Base-by-base conservation (phyloP, 208 protist species). In the Crithidia brevicula region DNA sequence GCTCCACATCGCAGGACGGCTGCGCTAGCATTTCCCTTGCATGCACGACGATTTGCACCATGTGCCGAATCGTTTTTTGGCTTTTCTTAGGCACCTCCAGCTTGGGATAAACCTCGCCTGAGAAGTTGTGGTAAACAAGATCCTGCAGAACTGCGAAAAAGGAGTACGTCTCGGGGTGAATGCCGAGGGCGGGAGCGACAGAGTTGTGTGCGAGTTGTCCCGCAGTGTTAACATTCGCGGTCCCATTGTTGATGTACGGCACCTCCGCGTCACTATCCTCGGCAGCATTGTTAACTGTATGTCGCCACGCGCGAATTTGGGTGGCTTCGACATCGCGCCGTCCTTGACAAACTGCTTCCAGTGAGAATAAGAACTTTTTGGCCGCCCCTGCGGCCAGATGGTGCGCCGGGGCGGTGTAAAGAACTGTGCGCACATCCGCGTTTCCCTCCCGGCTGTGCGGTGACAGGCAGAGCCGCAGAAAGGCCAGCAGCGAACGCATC, bases 381-480 rank as follows among this genome's bases (percentile, higher is more conserved):
- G 69, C 64, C 0, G 57, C 46, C 16, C 57, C 40, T 5, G 53
- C 16, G 2, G 79, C 27, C 18, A 91, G 81, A 51, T 46, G 60
- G 49, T 79, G 76, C 57, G 65, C 46, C 5, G 89, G 83, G 8
- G 77, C 77, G 36, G 60, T 71, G 18, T 22, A 59, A 36, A 94
- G 65, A 7, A 82, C 78, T 51, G 72, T 74, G 36, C 80, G 82
- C 64, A 94, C 80, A 58, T 92, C 82, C 27, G 74, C 59, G 59
- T 94, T 78, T 0, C 53, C 60, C 49, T 75, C 70, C 7, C 43
- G 42, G 43, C 53, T 58, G 62, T 91, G 81, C 16, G 84, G 82
- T 11, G 83, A 57, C 5, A 92, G 59, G 40, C 79, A 85, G 10
- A 90, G 66, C 16, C 86, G 83, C 33, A 95, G 64, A 51, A 85